phyloP scores from a whole-genome alignment of 106 monocot species.

The Platanthera zijinensis region DNA sequence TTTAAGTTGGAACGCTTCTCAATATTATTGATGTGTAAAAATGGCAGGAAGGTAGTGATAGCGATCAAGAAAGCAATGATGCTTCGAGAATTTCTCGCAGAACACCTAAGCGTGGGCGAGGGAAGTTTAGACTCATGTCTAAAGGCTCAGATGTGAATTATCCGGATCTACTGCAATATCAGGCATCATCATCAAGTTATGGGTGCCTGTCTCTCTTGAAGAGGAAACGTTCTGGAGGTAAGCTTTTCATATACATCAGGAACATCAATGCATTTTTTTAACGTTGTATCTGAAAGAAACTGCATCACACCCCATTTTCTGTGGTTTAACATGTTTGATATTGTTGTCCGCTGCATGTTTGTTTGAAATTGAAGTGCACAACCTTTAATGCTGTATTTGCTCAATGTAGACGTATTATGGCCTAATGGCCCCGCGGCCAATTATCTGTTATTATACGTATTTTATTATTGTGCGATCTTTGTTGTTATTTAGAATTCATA shows the following conservation, averaged over 20 bases:
- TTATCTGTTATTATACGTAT: too few species aligned
- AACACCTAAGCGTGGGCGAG: constrained; percentile 49
- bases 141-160: constrained; percentile 40
- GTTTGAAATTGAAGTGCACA: neutral
- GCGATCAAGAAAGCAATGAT: constrained; percentile 80
- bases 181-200: constrained; percentile 61
- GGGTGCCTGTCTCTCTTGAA: constrained; percentile 67
- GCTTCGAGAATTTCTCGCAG: constrained; percentile 37
- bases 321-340: neutral
- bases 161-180: constrained; percentile 55
- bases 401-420: neutral
- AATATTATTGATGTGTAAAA: neutral
- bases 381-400: neutral
- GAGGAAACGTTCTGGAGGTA: constrained; percentile 92
- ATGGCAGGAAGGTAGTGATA: constrained; percentile 74
- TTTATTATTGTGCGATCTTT: too few species aligned
- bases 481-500: too few species aligned
- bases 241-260: neutral
- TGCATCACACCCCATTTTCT: neutral
- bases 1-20: neutral
- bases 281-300: neutral
- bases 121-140: constrained; percentile 39
- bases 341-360: too few species aligned
- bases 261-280: neutral
- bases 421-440: too few species aligned